These are phyloP conservation scores for Pinus tabuliformis DNA, from an alignment of 75 land plant species.

Conservation along the genomic window DNA sequence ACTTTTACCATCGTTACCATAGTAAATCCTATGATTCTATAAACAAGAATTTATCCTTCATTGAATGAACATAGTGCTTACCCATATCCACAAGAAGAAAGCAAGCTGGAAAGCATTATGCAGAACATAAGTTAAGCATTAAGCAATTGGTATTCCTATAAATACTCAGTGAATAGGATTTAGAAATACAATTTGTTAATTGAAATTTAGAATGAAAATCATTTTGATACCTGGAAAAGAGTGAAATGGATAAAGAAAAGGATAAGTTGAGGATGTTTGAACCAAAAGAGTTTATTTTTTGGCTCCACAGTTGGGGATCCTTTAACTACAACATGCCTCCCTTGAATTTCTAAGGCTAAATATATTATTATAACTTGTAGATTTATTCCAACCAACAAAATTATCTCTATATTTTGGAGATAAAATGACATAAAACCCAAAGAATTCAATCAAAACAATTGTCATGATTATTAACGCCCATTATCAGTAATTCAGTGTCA, in stretches of 20 bases:
- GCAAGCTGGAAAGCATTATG: slow-evolving; percentile 80
- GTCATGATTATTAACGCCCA: background rate
- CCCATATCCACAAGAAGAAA: slow-evolving; percentile 66
- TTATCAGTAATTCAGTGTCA: background rate
- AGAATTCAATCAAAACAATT: background rate
- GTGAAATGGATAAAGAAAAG: slow-evolving; percentile 55
- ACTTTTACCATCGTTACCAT: slow-evolving; percentile 16
- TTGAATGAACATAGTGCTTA: slow-evolving; percentile 19
- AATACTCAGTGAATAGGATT: background rate
- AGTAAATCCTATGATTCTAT: background rate
- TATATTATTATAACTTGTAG: slow-evolving; percentile 49
- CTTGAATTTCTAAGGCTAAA: slow-evolving; percentile 35
- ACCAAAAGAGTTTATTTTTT: slow-evolving; percentile 63
- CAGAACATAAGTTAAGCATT: slow-evolving; percentile 5
- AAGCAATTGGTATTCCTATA: background rate
- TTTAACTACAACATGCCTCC: slow-evolving; percentile 16
- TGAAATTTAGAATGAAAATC: background rate
- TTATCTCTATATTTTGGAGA: slow-evolving; percentile 28
- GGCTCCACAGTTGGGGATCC: slow-evolving; percentile 41
- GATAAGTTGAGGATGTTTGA: slow-evolving; percentile 33
- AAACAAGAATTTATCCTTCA: slow-evolving; percentile 2
- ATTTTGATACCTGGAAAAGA: slow-evolving; percentile 40
- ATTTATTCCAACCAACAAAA: slow-evolving; percentile 54
- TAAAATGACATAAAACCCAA: background rate
- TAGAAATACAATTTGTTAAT: background rate